phyloP scores from a whole-genome alignment of 495 filamentous ascomycete species.

The Hypoxylon fragiforme region DNA sequence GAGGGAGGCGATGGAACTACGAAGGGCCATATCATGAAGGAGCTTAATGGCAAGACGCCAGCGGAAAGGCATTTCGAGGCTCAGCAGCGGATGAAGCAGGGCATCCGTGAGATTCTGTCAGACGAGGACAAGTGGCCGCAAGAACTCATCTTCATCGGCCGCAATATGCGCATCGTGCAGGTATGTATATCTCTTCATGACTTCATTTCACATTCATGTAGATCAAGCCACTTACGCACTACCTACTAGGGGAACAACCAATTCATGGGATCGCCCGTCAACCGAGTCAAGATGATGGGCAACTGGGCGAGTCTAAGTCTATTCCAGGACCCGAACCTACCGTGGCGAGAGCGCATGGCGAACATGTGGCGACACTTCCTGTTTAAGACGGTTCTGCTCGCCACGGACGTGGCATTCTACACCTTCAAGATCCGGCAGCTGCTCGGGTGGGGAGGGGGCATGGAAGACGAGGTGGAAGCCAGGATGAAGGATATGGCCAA shows the following conservation, averaged over 20 bases:
- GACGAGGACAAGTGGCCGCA: constrained; percentile 93
- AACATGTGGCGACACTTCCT: constrained; percentile 69
- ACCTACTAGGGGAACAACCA: constrained; percentile 50
- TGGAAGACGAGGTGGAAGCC: constrained; percentile 92
- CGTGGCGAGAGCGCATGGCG: constrained; percentile 48
- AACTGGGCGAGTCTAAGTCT: constrained; percentile 82
- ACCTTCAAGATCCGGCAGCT: constrained; percentile 75
- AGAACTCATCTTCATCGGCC: constrained; percentile 92
- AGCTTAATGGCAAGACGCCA: constrained; percentile 59
- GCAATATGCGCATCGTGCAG: constrained; percentile 90
- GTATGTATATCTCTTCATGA: constrained; percentile 1
- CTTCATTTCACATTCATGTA: neutral
- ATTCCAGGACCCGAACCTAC: constrained; percentile 60
- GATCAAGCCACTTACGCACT: neutral
- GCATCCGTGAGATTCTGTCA: constrained; percentile 78
- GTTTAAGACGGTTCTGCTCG: constrained; percentile 76
- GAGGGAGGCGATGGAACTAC: constrained; percentile 75
- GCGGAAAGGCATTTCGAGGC: constrained; percentile 76
- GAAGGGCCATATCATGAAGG: constrained; percentile 56
- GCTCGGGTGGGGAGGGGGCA: constrained; percentile 73
- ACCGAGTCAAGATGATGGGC: constrained; percentile 92
- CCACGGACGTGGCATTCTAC: constrained; percentile 82
- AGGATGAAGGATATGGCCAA: constrained; percentile 84
- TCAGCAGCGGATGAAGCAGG: constrained; percentile 81
- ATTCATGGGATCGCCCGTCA: constrained; percentile 89